These are phyloP conservation scores for Polysphondylium violaceum DNA, from an alignment of 78 protist species.

Conservation along the genomic window DNA sequence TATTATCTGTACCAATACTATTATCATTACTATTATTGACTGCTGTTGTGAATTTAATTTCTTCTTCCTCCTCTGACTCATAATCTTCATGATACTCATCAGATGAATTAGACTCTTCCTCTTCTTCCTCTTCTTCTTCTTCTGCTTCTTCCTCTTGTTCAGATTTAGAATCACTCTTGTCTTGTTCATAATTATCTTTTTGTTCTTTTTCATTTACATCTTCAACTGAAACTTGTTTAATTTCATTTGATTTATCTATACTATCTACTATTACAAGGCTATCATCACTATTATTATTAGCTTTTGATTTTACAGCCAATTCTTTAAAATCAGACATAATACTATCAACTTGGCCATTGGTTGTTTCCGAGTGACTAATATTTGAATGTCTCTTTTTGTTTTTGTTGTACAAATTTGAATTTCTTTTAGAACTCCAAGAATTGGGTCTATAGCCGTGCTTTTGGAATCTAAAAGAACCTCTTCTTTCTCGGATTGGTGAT, in stretches of 20 bases:
- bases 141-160: neutral
- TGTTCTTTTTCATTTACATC: neutral
- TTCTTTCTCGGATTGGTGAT: no score
- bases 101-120: no score
- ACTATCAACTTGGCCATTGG: no score
- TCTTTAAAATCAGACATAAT: no score
- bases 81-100: no score
- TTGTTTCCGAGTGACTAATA: neutral
- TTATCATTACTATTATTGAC: neutral
- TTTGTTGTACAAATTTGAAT: neutral
- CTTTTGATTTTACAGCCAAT: slow-evolving; percentile 12
- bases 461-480: neutral
- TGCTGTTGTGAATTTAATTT: slow-evolving; percentile 5
- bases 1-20: neutral
- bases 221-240: neutral
- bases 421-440: slow-evolving; percentile 14
- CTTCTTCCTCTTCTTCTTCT: neutral
- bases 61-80: slow-evolving; percentile 35
- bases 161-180: neutral
- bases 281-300: neutral
- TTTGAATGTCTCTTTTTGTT: neutral
- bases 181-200: slow-evolving; percentile 7
- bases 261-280: neutral
- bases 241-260: neutral
- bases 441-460: neutral